Evolutionary conservation across 139 green algal genomes (phyloP).

Genomic region (Chlorella sp.): DNA sequence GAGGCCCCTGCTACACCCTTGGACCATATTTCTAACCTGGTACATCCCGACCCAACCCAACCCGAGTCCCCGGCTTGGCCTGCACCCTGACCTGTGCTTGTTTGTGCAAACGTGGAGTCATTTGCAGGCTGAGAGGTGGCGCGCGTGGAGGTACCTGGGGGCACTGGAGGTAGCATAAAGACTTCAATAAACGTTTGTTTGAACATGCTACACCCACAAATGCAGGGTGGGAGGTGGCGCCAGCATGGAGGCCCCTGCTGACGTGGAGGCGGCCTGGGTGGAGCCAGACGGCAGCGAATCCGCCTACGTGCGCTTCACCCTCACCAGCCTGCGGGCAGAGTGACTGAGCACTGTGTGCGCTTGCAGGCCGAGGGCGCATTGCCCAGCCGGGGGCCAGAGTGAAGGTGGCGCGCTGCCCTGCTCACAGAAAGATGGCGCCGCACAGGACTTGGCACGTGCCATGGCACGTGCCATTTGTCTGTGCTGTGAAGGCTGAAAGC

Average conservation of each 20-base stretch:
- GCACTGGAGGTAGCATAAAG: not conserved
- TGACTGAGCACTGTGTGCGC: not conserved
- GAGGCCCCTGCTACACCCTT: not conserved
- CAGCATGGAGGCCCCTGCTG: not conserved
- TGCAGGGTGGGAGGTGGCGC: not conserved
- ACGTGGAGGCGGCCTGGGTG: not conserved
- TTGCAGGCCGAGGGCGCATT: no score
- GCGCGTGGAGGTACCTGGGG: no score
- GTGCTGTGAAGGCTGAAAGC: no score
- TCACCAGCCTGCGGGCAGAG: not conserved
- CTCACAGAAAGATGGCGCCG: no score
- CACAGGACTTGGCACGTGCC: no score
- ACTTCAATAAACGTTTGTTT: not conserved
- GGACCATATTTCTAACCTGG: no score
- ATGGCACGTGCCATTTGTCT: no score
- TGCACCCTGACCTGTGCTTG: no score
- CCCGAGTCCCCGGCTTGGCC: no score
- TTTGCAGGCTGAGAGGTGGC: not conserved
- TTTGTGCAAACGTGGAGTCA: not conserved
- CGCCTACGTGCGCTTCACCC: not conserved
- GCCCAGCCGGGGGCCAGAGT: no score
- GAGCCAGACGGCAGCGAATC: constrained; percentile 8
- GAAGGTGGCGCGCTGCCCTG: no score
- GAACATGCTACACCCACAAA: not conserved
- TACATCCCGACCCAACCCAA: no score